phyloP scores from a whole-genome alignment of 2,329 filamentous ascomycete species.

The Fusarium penzigii region DNA sequence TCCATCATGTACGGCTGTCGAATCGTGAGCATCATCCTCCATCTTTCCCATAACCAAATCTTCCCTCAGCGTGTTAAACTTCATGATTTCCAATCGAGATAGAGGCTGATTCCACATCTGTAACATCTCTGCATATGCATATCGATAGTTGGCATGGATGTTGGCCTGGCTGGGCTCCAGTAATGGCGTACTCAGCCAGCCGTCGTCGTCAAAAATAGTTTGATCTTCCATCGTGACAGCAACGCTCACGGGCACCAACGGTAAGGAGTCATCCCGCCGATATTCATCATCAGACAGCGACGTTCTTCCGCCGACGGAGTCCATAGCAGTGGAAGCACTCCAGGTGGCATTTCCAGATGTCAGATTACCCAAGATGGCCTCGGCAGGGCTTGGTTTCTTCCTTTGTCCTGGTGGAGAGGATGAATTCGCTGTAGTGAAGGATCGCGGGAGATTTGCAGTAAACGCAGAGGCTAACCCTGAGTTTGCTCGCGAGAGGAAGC shows the following conservation, averaged over 20 bases:
- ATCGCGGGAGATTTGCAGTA: slow-evolving; percentile 55
- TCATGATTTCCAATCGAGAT: slow-evolving; percentile 65
- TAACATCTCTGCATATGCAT: slow-evolving; percentile 68
- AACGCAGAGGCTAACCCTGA: slow-evolving; percentile 58
- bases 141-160: slow-evolving; percentile 61
- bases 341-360: slow-evolving; percentile 53
- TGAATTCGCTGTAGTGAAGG: slow-evolving; percentile 39
- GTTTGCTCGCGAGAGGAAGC: slow-evolving; percentile 54
- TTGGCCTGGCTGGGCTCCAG: slow-evolving; percentile 52
- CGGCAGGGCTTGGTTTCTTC: slow-evolving; percentile 63
- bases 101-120: slow-evolving; percentile 66
- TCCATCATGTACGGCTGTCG: slow-evolving; percentile 41
- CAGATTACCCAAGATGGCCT: slow-evolving; percentile 58
- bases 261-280: slow-evolving; percentile 46
- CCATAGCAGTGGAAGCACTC: slow-evolving; percentile 48
- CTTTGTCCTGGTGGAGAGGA: slow-evolving; percentile 47
- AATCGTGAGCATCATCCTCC: slow-evolving; percentile 38
- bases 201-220: slow-evolving; percentile 68
- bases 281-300: slow-evolving; percentile 57
- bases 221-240: slow-evolving; percentile 60
- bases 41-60: slow-evolving; percentile 34
- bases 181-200: slow-evolving; percentile 61
- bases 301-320: slow-evolving; percentile 49
- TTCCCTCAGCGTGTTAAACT: slow-evolving; percentile 65
- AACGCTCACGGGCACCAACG: slow-evolving; percentile 53